Evolutionary conservation across 805 yeast species (phyloP), one percentile per base, ranked within the genome.

Genomic region (Saccharomycopsis oosterbeekiorum): DNA sequence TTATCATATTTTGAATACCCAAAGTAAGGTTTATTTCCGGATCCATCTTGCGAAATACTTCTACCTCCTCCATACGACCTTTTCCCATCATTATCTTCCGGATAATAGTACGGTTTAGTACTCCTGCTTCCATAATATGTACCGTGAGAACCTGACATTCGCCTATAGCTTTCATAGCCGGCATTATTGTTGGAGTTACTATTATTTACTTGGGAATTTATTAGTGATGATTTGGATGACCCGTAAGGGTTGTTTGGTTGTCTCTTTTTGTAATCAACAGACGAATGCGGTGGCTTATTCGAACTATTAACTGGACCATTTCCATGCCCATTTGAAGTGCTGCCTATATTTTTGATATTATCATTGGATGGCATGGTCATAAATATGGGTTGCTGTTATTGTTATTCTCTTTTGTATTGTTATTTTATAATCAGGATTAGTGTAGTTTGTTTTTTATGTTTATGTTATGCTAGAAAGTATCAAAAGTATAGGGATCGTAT

Each of bases 241-340:
- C 61, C 58, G 19, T 59, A 54, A 10, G 57, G 39, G 6, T 59
- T 57, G 11, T 37, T 59, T 42, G 61, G 24, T 24, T 42, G 59
- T 11, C 40, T 24, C 12, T 47, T 47, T 21, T 47, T 47, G 8
- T 47, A 47, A 34, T 47, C 53, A 47, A 26, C 11, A 47, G 21
- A 47, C 26, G 12, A 10, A 19, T 42, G 50, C 14, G 24, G 12
- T 11, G 53, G 34, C n/a, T 47, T 47, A 12, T 14, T 24, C 21
- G 26, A 42, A 42, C 50, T 42, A 42, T 19, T 42, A 17, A 19
- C 11, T 17, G 53, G 15, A 24, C 24, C 24, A 26, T 26, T 47
- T 24, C 14, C 14, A 11, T 47, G 53, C 3, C 34, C 53, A 24
- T 47, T 47, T 24, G 53, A 47, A 26, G 53, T n/a, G 53, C n/a